phyloP scores from a whole-genome alignment of 441 rosid species.

The Mallotus japonicus region DNA sequence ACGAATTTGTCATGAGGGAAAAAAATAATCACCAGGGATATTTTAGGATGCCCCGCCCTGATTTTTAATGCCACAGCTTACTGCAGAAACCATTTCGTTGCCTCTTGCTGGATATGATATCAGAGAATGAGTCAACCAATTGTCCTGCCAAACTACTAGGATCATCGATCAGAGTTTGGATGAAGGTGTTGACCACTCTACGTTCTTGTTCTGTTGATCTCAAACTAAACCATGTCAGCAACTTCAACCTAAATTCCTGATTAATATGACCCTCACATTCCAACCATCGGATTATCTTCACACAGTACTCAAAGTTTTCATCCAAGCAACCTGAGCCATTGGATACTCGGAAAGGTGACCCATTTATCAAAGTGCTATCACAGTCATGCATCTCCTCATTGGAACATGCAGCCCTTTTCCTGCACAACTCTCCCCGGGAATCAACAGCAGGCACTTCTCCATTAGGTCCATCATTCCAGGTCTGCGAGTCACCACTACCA shows the following conservation, averaged over 20 bases:
- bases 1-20: slow-evolving; percentile 23
- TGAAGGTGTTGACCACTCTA: slow-evolving; percentile 81
- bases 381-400: slow-evolving; percentile 73
- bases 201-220: slow-evolving; percentile 87
- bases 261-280: slow-evolving; percentile 83
- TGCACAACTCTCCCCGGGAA: slow-evolving; percentile 48
- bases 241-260: slow-evolving; percentile 78
- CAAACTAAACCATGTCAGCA: slow-evolving; percentile 95
- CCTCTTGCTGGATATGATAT: slow-evolving; percentile 73
- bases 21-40: slow-evolving; percentile 30
- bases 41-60: slow-evolving; percentile 26
- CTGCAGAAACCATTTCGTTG: slow-evolving; percentile 63
- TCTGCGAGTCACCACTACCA: slow-evolving; percentile 60
- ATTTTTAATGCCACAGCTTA: slow-evolving; percentile 59
- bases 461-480: slow-evolving; percentile 44
- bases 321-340: slow-evolving; percentile 59
- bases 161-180: slow-evolving; percentile 83
- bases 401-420: slow-evolving; percentile 56
- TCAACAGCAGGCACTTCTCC: slow-evolving; percentile 63
- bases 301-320: slow-evolving; percentile 80
- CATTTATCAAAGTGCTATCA: slow-evolving; percentile 76
- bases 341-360: slow-evolving; percentile 55
- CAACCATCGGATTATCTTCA: slow-evolving; percentile 79
- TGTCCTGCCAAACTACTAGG: slow-evolving; percentile 92
- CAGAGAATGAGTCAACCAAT: slow-evolving; percentile 80